phyloP scores from a whole-genome alignment of 257 asterid species.

The Coffea canephora region DNA sequence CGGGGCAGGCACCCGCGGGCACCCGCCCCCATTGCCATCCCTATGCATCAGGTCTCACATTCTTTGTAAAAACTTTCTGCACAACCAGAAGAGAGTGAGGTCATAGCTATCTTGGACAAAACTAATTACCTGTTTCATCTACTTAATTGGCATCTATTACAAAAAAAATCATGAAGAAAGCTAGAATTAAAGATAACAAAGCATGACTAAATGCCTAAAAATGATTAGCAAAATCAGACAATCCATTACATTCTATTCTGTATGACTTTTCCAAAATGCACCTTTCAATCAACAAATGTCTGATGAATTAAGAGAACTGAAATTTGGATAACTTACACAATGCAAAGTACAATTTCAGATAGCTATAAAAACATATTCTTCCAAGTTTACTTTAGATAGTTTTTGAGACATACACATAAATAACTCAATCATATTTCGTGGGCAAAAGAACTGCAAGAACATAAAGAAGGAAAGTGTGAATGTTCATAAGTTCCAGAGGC shows the following conservation, averaged over 20 bases:
- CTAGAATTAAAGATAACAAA: not conserved
- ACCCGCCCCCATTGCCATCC: no score
- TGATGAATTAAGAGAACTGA: not conserved
- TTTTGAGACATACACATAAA: no score
- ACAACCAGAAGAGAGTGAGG: not conserved
- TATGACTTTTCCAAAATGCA: not conserved
- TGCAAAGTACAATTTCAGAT: not conserved
- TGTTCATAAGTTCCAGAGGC: not conserved
- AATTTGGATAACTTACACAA: not conserved
- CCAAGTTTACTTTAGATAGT: not conserved
- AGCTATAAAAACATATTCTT: no score
- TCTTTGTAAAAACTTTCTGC: not conserved
- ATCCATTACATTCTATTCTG: not conserved
- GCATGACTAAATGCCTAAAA: not conserved
- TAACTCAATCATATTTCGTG: no score
- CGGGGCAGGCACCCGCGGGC: no score
- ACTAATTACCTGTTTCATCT: not conserved
- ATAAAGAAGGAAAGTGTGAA: not conserved
- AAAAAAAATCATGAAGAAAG: not conserved
- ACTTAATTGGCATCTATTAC: not conserved
- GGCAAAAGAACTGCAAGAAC: not conserved
- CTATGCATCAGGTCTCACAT: not conserved
- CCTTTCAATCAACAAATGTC: not conserved
- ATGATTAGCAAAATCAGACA: not conserved
- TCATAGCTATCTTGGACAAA: no score